Base-by-base conservation (phyloP, 495 filamentous ascomycete genomes). In the Penicillium simplicissimum region DNA sequence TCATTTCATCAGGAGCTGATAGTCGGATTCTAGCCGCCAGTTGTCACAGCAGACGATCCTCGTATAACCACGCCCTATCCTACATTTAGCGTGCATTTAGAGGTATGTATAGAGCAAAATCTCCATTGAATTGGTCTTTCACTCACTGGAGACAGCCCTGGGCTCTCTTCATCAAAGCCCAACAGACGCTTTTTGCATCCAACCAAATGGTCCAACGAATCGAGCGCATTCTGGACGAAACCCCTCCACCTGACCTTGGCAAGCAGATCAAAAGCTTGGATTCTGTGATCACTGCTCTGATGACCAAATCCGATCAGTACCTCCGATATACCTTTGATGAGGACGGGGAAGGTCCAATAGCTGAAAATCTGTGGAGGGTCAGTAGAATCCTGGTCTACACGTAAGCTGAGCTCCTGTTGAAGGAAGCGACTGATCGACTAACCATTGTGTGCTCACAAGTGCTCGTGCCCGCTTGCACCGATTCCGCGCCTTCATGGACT, bases 391-490 rank as follows among this genome's bases (percentile, higher is more conserved):
- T 67, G 6, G 60, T 63, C 13, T 57, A 67, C 25, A 62, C 67
- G 67, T 70, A 35, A 67, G 61, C 31, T 13, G 19, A 14, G 9
- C 23, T 9, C 2, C 23, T 1, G 6, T 42, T 10, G 8, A 37
- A 4, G 0, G 0, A 42, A 10, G 8, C 4, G 14, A 17, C 4
- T 9, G 10, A 7, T 19, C 51, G 10, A 31, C 28, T n/a, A 38
- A 55, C 37, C 25, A 38, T 31, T 31, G 6, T 6, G 3, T 31
- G 28, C 13, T 23, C 14, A n/a, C 17, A 37, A 83, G 80, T 71
- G 77, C 81, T 51, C 71, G 79, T 56, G 79, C 79, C 38, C 81
- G 79, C 43, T 60, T 82, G 7, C 81, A 84, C 47, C 79, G 81
- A 8, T 84, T 81, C 65, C 71, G 71, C 57, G 81, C 81, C 35